phyloP scores from a whole-genome alignment of 352 stramenopile genomes.

The Phytophthora cactorum region DNA sequence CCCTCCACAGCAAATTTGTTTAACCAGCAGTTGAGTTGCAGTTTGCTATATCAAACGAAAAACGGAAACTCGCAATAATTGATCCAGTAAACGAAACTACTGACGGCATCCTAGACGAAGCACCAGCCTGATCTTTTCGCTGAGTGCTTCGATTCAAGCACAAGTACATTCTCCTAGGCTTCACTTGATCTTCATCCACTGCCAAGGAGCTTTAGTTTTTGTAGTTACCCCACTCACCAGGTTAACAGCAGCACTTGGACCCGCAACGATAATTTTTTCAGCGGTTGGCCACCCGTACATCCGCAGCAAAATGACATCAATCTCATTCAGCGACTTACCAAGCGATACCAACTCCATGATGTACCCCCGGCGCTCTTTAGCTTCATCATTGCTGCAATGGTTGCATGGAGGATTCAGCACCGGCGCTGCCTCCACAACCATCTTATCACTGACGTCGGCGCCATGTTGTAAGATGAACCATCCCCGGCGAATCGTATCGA shows the following conservation, averaged over 20 bases:
- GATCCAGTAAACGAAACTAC: too few species aligned
- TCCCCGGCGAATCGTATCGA: conserved; percentile 25
- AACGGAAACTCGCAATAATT: too few species aligned
- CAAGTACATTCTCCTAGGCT: background rate
- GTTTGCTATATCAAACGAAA: too few species aligned
- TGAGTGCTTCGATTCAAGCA: too few species aligned
- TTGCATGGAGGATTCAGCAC: conserved; percentile 2
- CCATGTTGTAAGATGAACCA: conserved; percentile 28
- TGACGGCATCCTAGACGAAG: too few species aligned
- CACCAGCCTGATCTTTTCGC: too few species aligned
- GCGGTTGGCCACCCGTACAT: conserved; percentile 27
- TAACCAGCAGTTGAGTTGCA: too few species aligned
- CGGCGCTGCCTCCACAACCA: conserved; percentile 2
- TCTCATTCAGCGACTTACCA: conserved; percentile 34
- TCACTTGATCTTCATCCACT: conserved; percentile 23
- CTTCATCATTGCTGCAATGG: conserved; percentile 14
- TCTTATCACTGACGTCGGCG: background rate
- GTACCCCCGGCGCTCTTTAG: conserved; percentile 24
- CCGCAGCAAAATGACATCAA: conserved; percentile 28
- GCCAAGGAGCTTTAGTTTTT: conserved; percentile 1
- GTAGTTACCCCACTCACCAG: background rate
- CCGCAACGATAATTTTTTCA: background rate
- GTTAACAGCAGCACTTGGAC: background rate
- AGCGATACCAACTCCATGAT: conserved; percentile 32
- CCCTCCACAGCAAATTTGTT: too few species aligned